Evolutionary conservation across 2,329 filamentous ascomycete species (phyloP), one percentile per base, ranked within the genome.

Genomic region (Neoascochyta sp.): DNA sequence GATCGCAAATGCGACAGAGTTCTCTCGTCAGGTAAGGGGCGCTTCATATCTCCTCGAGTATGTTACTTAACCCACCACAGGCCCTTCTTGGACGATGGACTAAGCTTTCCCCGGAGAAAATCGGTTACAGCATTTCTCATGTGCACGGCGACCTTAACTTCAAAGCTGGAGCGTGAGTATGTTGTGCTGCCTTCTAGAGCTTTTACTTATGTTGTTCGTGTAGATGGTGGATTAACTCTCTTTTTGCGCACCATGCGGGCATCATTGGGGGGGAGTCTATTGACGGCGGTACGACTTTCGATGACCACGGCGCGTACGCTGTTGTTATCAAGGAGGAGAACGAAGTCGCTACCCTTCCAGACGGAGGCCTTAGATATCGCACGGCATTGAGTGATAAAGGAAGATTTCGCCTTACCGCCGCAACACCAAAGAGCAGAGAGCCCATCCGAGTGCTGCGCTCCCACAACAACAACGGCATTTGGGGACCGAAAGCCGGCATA

Each of bases 191-290:
- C 2, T 12, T 20, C 11, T 9, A 9, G 9, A 10, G 2, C 10
- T 16, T 6, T n/a, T 19, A 20, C 14, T 36, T 49, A n/a, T 2
- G n/a, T n/a, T 3, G n/a, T 11, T n/a, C n/a, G 7, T 19, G 13
- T 12, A 71, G 68, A 16, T 73, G 69, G 69, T 73, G 69, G 69
- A 67, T 73, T 40, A 68, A 63, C 28, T 42, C 64, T 14, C 47
- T 70, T 9, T 71, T 71, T 36, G 69, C 69, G 5, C 63, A 65
- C 23, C 60, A 64, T 17, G 68, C 62, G 25, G 69, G 69, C 22
- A 71, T 73, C 25, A 69, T 72, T 34, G 66, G 70, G 32, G 51
- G 59, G 16, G 54, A 55, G 11, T 55, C 60, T n/a, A 49, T 60
- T 2, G 52, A 65, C 10, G 67, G 67, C 9, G 62, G 68, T 3